These are phyloP conservation scores for Saccharomyces hybrid DNA, from an alignment of 1,139 yeast species.

Conservation along the genomic window DNA sequence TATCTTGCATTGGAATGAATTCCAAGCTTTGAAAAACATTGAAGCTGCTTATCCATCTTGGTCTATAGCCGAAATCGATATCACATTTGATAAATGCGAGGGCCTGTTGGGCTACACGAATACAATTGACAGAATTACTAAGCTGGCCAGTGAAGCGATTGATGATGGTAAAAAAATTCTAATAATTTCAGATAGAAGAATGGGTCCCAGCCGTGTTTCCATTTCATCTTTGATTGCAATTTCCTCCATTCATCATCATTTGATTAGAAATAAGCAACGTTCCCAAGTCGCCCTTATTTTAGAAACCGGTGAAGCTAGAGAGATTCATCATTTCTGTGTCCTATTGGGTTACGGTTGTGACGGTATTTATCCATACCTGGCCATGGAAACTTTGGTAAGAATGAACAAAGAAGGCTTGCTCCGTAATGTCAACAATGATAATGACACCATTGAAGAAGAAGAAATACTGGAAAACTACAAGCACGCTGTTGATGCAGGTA, in stretches of 20 bases:
- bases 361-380: conserved; percentile 89
- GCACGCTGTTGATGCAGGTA: conserved; percentile 79
- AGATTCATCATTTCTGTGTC: conserved; percentile 92
- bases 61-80: conserved; percentile 76
- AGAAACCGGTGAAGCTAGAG: conserved; percentile 96
- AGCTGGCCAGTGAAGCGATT: conserved; percentile 80
- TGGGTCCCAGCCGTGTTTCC: conserved; percentile 59
- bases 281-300: conserved; percentile 86
- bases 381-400: conserved; percentile 79
- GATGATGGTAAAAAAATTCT: conserved; percentile 67
- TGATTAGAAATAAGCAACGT: conserved; percentile 92
- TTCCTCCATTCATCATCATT: conserved; percentile 95
- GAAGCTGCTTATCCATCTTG: conserved; percentile 74
- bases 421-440: conserved; percentile 40
- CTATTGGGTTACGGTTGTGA: conserved; percentile 96
- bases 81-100: conserved; percentile 76
- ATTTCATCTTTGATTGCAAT: conserved; percentile 88
- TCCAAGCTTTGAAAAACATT: conserved; percentile 65
- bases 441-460: conserved; percentile 43
- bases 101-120: conserved; percentile 81
- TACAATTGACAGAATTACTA: conserved; percentile 80
- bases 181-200: conserved; percentile 63
- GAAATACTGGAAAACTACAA: conserved; percentile 68
- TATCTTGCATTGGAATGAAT: conserved; percentile 63
- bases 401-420: conserved; percentile 77